Evolutionary conservation across 73 alveolate genomes (phyloP), one percentile per base, ranked within the genome.

Genomic region (Tetrahymena elliotti): DNA sequence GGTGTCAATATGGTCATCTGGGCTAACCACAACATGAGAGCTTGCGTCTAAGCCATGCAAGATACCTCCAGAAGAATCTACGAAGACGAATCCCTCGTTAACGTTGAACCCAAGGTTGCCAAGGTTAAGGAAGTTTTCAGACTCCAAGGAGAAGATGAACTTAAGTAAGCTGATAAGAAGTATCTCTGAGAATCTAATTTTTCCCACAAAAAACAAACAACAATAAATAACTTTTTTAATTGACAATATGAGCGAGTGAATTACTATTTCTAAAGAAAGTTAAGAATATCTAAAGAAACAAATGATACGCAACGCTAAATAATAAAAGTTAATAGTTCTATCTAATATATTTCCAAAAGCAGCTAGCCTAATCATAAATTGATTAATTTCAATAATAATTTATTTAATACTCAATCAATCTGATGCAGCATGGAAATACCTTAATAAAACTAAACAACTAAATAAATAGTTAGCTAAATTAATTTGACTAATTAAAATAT

Each of bases 11-110:
- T 97, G 52, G 97, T 97, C 34, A 98, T 98, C 83, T 98, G 98
- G 98, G 99, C 99, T 35, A 98, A 97, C 95, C 99, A 98, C 93
- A 96, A 96, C 94, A 92, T 95, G 88, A 98, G 99, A 96, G 94
- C 98, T 33, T 93, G 98, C 68, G 94, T 97, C 84, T 96, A 96
- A 16, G 99, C 99, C 12, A 97, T 97, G 99, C 95, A 97, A 94
- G 93, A 97, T 7, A 96, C 98, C 47, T 93, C 97, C 27, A 94
- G 96, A 40, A 39, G 38, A 41, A 97, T 97, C 52, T 94, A 93
- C 82, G 96, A 96, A 16, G 53, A 82, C 16, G 52, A 96, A 83
- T 37, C 94, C 27, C 93, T 96, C 35, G 47, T 88, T 15, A 96
- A 97, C 33, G 93, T 93, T 41, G 97, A 94, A 41, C 41, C 83